A percentile compares a stretch with the other conserved stretches of the same genome.
Conservation (phyloP, 1,284 basidiomycete species). For the Heterobasidion parviporum region DNA sequence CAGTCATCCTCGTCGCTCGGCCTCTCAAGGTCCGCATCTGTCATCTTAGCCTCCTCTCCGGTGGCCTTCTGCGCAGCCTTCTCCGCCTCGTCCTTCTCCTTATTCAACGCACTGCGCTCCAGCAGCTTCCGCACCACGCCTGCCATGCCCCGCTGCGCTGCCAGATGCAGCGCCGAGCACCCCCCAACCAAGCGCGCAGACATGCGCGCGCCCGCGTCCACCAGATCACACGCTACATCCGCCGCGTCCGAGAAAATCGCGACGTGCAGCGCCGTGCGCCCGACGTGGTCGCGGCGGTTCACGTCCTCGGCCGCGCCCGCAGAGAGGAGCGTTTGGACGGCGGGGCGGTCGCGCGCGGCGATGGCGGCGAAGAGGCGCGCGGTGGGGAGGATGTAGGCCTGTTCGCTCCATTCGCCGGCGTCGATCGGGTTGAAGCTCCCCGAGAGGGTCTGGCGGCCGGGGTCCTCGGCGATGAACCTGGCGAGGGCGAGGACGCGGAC, state of each 20-base stretch:
- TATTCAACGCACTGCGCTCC: slow-evolving; percentile 30
- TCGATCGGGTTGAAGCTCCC: slow-evolving; percentile 61
- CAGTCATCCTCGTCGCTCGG: slow-evolving; percentile 26
- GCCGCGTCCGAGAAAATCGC: slow-evolving; percentile 17
- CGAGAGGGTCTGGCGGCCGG: slow-evolving; percentile 50
- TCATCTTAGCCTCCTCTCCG: slow-evolving; percentile 14
- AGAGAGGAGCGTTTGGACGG: slow-evolving; percentile 30
- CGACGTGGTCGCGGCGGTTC: slow-evolving; percentile 49
- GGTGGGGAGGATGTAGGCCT: slow-evolving; percentile 45
- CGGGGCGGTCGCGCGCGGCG: slow-evolving; percentile 28
- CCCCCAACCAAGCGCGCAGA: slow-evolving; percentile 48
- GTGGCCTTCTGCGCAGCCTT: slow-evolving; percentile 21
- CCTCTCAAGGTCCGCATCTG: slow-evolving; percentile 16
- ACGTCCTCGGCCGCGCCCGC: slow-evolving; percentile 29
- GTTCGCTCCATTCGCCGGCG: slow-evolving; percentile 54
- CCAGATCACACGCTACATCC: slow-evolving; percentile 21
- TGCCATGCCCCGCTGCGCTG: slow-evolving; percentile 37
- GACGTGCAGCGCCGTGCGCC: slow-evolving; percentile 46
- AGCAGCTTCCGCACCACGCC: slow-evolving; percentile 39
- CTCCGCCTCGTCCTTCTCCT: slow-evolving; percentile 21
- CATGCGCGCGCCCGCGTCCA: slow-evolving; percentile 47
- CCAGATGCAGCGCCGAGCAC: slow-evolving; percentile 44
- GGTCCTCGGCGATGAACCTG: slow-evolving; percentile 35
- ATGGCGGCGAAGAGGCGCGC: slow-evolving; percentile 50
- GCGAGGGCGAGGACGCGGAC: too few relatives aligned